These are phyloP conservation scores for Gonapodya prolifera DNA, from an alignment of 192 early-diverging fungal genomes.

Conservation along the genomic window DNA sequence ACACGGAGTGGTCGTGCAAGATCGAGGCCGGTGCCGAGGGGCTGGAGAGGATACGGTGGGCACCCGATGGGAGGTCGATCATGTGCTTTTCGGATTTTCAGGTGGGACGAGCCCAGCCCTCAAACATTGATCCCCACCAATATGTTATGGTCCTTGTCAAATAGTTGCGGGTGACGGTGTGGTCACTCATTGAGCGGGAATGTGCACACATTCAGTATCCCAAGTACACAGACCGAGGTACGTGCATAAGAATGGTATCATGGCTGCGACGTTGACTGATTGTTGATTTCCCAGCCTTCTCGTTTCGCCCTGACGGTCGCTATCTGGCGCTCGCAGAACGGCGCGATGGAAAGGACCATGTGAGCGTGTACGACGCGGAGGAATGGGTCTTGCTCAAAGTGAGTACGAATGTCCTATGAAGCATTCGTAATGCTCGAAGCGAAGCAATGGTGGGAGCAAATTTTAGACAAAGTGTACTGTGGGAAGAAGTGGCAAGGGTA, in stretches of 20 bases:
- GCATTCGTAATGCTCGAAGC: slow-evolving; percentile 9
- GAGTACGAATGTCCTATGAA: background rate
- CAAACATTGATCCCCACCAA: background rate
- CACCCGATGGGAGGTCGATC: slow-evolving; percentile 34
- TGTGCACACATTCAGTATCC: slow-evolving; percentile 53
- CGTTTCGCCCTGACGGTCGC: slow-evolving; percentile 42
- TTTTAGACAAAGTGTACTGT: too few relatives aligned
- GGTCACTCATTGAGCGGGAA: slow-evolving; percentile 43
- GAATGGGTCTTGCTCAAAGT: slow-evolving; percentile 54
- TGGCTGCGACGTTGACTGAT: slow-evolving; percentile 7
- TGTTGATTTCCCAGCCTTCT: slow-evolving; percentile 19
- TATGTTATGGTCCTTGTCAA: background rate
- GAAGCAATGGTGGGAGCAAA: background rate
- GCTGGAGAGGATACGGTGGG: slow-evolving; percentile 28
- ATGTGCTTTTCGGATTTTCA: slow-evolving; percentile 37
- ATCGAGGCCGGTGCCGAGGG: slow-evolving; percentile 39
- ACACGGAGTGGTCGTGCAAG: slow-evolving; percentile 39
- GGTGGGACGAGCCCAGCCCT: slow-evolving; percentile 15
- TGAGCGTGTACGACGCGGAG: slow-evolving; percentile 51
- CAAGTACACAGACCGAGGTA: slow-evolving; percentile 47
- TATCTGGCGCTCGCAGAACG: slow-evolving; percentile 49
- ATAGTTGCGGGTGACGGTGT: slow-evolving; percentile 49
- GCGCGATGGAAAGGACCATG: slow-evolving; percentile 46
- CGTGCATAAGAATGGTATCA: background rate
- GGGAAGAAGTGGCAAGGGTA: too few relatives aligned